Evolutionary conservation across 257 asterid species (phyloP), one percentile per base, ranked within the genome.

Genomic region (Solanum clarkiae): DNA sequence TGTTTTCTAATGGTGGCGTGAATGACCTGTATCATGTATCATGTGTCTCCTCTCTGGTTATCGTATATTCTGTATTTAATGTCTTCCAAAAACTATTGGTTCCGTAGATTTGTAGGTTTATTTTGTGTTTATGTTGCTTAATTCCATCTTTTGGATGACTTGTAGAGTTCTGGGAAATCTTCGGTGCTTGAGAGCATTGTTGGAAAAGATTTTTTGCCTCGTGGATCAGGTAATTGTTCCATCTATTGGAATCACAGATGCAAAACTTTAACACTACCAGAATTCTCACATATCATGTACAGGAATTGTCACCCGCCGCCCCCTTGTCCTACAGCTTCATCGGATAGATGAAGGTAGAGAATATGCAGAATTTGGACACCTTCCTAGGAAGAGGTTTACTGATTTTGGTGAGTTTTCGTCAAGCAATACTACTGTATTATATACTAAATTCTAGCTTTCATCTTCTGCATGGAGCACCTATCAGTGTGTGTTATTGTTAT

Each of bases 291-390:
- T 54, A 71, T 63, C 80, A 26, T 80, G 18, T 86, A 84, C 91
- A 93, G 97, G 97, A 80, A 93, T 94, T 81, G 97, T 94, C 87
- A 93, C 98, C 68, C 90, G 95, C 49, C 98, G 95, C 62, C 95
- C 98, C 54, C 97, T 94, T 80, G 98, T 94, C 20, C 89, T 94
- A 79, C 98, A 94, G 89, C 98, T 94, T 89, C 95, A 94, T 86
- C 91, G 93, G 84, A 80, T 94, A 82, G 93, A 93, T 7, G 98
- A 93, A 79, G 93, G 93, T 86, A 88, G 94, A 88, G 98, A 94
- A 87, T 94, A 93, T 88, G 98, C 92, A 40, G 97, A 94, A 88
- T 94, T 94, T 87, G 98, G 95, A 84, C 98, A 94, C 88, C 93
- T 92, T 86, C 97, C 98, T 42, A 89, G 93, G 77, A 92, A 92